A percentile compares a stretch with the other conserved stretches of the same genome.
Evolutionary conservation across 192 early-diverging fungal genomes (phyloP).

Genomic region (Podila horticola): DNA sequence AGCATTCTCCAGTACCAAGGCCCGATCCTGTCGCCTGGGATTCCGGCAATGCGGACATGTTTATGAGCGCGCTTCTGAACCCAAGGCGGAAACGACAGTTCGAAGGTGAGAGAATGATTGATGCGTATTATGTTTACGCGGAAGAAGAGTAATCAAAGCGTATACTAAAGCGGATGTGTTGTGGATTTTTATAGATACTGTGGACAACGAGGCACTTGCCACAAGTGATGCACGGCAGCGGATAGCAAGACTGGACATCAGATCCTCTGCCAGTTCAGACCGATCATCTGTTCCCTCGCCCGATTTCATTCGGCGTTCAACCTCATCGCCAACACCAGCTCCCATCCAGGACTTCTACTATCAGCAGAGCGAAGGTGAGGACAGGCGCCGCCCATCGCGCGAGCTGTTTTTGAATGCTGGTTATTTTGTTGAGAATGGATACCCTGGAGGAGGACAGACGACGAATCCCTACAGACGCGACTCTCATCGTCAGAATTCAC

Average conservation of each 20-base stretch:
- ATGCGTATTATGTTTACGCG: background rate
- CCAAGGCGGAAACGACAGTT: constrained; percentile 37
- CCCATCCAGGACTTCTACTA: constrained; percentile 4
- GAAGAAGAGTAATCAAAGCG: too few species aligned
- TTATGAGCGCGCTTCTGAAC: constrained; percentile 29
- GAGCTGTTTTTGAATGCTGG: constrained; percentile 10
- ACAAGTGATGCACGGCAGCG: constrained; percentile 36
- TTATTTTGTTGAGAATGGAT: background rate
- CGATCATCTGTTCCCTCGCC: constrained; percentile 26
- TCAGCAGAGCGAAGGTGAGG: constrained; percentile 9
- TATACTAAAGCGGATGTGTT: constrained; percentile 1
- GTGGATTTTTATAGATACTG: constrained; percentile 21
- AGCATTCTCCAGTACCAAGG: background rate
- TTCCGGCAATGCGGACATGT: constrained; percentile 13
- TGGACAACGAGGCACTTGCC: constrained; percentile 23
- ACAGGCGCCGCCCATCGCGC: background rate
- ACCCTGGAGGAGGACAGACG: background rate
- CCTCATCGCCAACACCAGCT: constrained; percentile 25
- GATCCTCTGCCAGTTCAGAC: constrained; percentile 35
- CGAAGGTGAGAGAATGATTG: constrained; percentile 25
- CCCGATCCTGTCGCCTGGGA: constrained; percentile 5
- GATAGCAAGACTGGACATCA: constrained; percentile 38
- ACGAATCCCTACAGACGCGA: background rate
- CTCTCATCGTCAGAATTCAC: background rate
- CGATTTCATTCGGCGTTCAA: constrained; percentile 27